Conservation (phyloP, 305 asterid species). For the Fraxinus albicans region DNA sequence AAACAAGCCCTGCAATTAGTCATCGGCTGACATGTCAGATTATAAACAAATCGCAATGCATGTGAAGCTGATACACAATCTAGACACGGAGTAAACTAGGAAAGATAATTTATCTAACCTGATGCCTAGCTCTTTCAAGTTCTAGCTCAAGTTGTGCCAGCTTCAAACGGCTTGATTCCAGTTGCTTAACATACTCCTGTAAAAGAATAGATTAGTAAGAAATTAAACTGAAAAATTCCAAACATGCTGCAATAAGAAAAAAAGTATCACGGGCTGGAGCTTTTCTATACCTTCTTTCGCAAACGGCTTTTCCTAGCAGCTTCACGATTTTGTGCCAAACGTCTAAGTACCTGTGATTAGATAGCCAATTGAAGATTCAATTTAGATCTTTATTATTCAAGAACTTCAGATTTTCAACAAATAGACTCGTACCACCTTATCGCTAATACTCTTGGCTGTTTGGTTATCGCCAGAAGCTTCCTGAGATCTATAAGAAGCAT, state of each 20-base stretch:
- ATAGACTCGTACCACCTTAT: constrained; percentile 46
- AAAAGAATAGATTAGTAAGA: neutral
- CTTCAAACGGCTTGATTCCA: constrained; percentile 86
- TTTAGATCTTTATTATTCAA: neutral
- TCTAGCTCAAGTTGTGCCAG: constrained; percentile 86
- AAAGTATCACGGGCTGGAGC: neutral
- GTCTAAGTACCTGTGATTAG: constrained; percentile 57
- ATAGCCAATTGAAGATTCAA: neutral
- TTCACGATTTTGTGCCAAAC: constrained; percentile 89
- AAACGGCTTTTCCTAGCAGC: constrained; percentile 91
- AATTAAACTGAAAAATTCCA: neutral
- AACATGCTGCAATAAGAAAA: neutral
- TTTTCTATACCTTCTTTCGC: constrained; percentile 67
- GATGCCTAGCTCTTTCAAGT: constrained; percentile 79
- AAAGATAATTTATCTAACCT: constrained; percentile 32
- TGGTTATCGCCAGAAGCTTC: constrained; percentile 57
- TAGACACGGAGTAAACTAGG: neutral
- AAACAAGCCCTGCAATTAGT: constrained; percentile 51
- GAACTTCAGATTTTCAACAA: too few species aligned
- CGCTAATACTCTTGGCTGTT: constrained; percentile 49
- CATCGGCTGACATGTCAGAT: neutral
- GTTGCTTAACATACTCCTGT: constrained; percentile 88
- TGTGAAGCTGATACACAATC: neutral
- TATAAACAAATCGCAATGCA: neutral
- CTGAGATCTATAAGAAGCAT: constrained; percentile 58